Base-by-base conservation (phyloP, 768 basidiomycete species). In the Pulveroboletus frians region DNA sequence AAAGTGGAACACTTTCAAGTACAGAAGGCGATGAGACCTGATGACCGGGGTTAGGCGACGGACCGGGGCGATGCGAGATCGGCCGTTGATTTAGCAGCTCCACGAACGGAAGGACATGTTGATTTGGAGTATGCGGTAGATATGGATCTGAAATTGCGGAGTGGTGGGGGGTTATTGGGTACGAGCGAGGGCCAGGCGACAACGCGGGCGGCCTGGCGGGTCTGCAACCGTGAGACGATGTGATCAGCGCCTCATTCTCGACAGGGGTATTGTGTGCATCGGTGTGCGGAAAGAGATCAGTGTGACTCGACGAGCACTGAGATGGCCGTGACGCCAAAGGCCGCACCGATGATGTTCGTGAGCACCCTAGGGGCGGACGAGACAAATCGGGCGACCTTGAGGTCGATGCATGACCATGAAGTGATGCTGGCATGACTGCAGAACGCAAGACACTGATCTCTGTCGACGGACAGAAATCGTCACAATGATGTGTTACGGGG, bases 1-100 rank as follows among this genome's bases (percentile, higher is more conserved):
- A 78, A 79, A 79, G 78, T 66, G 50, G 23, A 46, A 63, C 53
- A 68, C 78, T 79, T 79, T 76, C 80, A 76, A 77, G 71, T 47
- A 62, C 52, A 49, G 55, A 49, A 15, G 61, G 40, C 40, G 71
- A 66, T 37, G 66, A 68, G 49, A 70, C 69, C 69, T 73, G 69
- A 49, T 69, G 64, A 67, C 69, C 74, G 62, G 65, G 52, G 50
- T 56, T 56, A 47, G 65, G 69, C 67, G 72, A 67, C 34, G 67
- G 73, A 65, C 70, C 50, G 32, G 54, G 56, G 29, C 54, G 59
- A 60, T 65, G 64, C 55, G 73, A 61, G 71, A 72, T 69, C 73
- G 76, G 64, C 61, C 41, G 47, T n/a, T 51, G 55, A 73, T 77
- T 83, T 69, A 85, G 65, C 70, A 68, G 51, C 47, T 51, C 53